Evolutionary conservation across 768 basidiomycete genomes (phyloP).

Genomic region (Boletus rex-veris): DNA sequence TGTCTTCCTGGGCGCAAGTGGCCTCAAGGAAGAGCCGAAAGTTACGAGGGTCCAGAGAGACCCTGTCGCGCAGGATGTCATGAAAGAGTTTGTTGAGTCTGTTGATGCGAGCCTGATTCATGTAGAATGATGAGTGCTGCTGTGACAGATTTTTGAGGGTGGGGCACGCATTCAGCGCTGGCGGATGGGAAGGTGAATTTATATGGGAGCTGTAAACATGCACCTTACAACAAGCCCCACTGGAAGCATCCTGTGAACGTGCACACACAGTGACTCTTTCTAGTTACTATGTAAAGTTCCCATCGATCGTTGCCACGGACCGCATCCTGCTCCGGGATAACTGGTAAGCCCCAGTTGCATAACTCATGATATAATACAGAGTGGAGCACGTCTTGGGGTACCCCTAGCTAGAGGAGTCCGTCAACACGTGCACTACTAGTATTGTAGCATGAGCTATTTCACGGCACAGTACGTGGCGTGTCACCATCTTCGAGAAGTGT

Average conservation of each 20-base stretch:
- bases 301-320: too few species aligned
- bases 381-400: background rate
- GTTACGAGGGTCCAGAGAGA: constrained; percentile 19
- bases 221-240: too few species aligned
- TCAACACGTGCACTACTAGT: background rate
- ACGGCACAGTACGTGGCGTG: too few species aligned
- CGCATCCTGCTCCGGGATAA: too few species aligned
- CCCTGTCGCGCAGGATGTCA: constrained; percentile 31
- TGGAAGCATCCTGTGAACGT: too few species aligned
- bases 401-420: background rate
- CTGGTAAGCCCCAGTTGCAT: background rate
- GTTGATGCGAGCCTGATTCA: constrained; percentile 15
- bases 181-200: too few species aligned
- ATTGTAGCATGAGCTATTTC: constrained; percentile 15
- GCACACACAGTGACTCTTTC: too few species aligned
- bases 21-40: constrained; percentile 45
- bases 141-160: too few species aligned
- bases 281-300: too few species aligned
- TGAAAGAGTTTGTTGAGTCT: constrained; percentile 38
- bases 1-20: constrained; percentile 39
- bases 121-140: background rate
- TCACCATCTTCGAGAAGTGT: too few species aligned
- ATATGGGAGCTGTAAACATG: too few species aligned
- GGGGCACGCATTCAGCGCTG: too few species aligned
- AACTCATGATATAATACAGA: constrained; percentile 14